These are phyloP conservation scores for Meyerozyma elateridarum DNA, from an alignment of 1,139 yeast species.

Conservation along the genomic window DNA sequence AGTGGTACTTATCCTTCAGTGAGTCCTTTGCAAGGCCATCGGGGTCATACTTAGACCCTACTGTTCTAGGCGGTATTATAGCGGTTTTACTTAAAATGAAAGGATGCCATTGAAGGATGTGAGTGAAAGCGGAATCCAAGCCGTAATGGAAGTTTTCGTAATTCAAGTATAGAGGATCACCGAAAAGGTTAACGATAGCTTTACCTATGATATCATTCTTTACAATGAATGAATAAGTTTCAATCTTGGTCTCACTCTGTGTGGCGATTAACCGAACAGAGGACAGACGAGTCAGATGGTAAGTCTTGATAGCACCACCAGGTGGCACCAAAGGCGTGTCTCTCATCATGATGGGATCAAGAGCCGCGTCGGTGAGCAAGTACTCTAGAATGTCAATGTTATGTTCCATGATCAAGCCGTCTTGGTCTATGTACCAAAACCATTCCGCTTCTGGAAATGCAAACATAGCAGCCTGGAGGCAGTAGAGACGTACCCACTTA, in stretches of 20 bases:
- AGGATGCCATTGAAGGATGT: conserved; percentile 93
- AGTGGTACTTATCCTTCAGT: conserved; percentile 25
- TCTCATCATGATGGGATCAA: conserved; percentile 55
- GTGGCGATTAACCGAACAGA: conserved; percentile 57
- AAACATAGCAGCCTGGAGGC: conserved; percentile 75
- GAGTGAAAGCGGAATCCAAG: conserved; percentile 69
- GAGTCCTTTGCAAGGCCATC: conserved; percentile 8
- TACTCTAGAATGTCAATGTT: conserved; percentile 53
- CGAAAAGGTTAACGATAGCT: conserved; percentile 71
- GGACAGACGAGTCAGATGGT: conserved; percentile 51
- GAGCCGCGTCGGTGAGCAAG: conserved; percentile 50
- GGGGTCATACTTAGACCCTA: conserved; percentile 28
- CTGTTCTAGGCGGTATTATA: conserved; percentile 54
- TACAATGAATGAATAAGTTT: conserved; percentile 64
- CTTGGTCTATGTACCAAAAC: conserved; percentile 81
- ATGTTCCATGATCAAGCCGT: conserved; percentile 64
- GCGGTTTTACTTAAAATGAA: conserved; percentile 66
- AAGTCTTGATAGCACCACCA: conserved; percentile 65
- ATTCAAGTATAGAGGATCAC: conserved; percentile 60
- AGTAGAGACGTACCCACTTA: conserved; percentile 57
- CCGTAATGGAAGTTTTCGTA: conserved; percentile 59
- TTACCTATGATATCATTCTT: conserved; percentile 60
- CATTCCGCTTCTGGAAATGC: conserved; percentile 82
- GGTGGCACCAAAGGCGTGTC: conserved; percentile 70
- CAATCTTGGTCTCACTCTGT: conserved; percentile 57